Conservation (phyloP, 179 eudicot genomes). For the Kewa caespitosa region DNA sequence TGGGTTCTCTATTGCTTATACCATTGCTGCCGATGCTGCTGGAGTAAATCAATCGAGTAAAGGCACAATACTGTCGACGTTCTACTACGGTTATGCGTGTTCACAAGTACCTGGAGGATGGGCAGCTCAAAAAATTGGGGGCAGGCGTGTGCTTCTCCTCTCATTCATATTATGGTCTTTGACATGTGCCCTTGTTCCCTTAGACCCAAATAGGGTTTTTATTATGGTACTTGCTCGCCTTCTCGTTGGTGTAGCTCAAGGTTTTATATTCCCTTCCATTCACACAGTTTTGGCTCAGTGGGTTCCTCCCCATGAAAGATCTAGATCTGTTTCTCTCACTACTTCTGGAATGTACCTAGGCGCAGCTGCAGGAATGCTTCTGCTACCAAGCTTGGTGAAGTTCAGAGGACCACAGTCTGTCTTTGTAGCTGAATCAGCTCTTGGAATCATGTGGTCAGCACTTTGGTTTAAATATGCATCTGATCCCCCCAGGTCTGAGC, state of each 20-base stretch:
- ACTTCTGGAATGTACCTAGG: slow-evolving; percentile 95
- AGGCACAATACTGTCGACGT: slow-evolving; percentile 86
- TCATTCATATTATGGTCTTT: slow-evolving; percentile 84
- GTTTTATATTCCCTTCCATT: slow-evolving; percentile 81
- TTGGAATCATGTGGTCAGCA: slow-evolving; percentile 78
- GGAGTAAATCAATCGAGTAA: slow-evolving; percentile 70
- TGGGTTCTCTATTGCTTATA: slow-evolving; percentile 70
- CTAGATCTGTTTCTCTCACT: slow-evolving; percentile 91
- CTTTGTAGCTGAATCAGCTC: slow-evolving; percentile 70
- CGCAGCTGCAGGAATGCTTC: slow-evolving; percentile 84
- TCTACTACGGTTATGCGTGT: slow-evolving; percentile 88
- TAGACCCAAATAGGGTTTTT: slow-evolving; percentile 58
- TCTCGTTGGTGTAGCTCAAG: slow-evolving; percentile 89
- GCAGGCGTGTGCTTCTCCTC: slow-evolving; percentile 84
- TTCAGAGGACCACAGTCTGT: slow-evolving; percentile 71
- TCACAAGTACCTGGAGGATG: slow-evolving; percentile 97
- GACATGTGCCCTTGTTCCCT: slow-evolving; percentile 70
- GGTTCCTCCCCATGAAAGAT: slow-evolving; percentile 95
- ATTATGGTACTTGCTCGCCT: slow-evolving; percentile 75
- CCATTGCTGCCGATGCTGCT: slow-evolving; percentile 62
- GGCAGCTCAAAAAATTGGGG: slow-evolving; percentile 96
- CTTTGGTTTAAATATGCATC: slow-evolving; percentile 74
- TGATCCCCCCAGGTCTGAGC: slow-evolving; percentile 85
- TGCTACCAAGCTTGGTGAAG: slow-evolving; percentile 71
- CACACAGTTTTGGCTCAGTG: slow-evolving; percentile 83